A percentile compares a stretch with the other conserved stretches of the same genome.
Evolutionary conservation across 805 yeast genomes (phyloP).

Genomic region (Metschnikowia lunata): DNA sequence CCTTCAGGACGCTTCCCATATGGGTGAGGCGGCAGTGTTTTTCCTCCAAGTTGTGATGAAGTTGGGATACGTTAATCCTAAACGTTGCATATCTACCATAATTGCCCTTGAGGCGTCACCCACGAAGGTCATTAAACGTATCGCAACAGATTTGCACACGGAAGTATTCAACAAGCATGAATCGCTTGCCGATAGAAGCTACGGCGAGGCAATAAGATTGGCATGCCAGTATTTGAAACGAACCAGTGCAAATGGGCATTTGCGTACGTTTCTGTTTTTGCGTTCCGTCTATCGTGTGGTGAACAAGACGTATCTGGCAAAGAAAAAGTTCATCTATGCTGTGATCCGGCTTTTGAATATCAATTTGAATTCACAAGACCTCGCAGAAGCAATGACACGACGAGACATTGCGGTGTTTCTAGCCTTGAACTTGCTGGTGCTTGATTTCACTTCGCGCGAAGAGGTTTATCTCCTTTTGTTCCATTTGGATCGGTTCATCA

Average conservation of each 20-base stretch:
- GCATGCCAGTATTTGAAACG: slow-evolving; percentile 46
- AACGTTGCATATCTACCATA: slow-evolving; percentile 61
- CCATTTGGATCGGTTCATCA: slow-evolving; percentile 41
- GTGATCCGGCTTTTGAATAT: slow-evolving; percentile 18
- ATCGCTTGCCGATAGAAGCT: slow-evolving; percentile 61
- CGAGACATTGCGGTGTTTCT: slow-evolving; percentile 25
- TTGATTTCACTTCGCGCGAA: slow-evolving; percentile 43
- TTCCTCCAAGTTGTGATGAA: slow-evolving; percentile 53
- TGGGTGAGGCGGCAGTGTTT: slow-evolving; percentile 48
- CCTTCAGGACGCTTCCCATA: slow-evolving; percentile 40
- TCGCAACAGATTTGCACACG: slow-evolving; percentile 51
- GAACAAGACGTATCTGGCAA: slow-evolving; percentile 32
- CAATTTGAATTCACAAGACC: slow-evolving; percentile 4
- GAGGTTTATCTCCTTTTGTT: slow-evolving; percentile 46
- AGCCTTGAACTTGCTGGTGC: slow-evolving; percentile 32
- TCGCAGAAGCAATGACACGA: slow-evolving; percentile 14
- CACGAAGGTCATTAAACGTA: slow-evolving; percentile 35
- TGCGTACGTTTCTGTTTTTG: slow-evolving; percentile 32
- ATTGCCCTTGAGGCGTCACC: slow-evolving; percentile 64
- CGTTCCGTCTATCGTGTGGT: slow-evolving; percentile 41
- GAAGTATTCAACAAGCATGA: slow-evolving; percentile 64
- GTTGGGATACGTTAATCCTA: slow-evolving; percentile 74
- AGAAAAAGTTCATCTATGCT: slow-evolving; percentile 38
- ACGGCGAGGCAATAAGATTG: slow-evolving; percentile 55
- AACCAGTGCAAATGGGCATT: slow-evolving; percentile 12